phyloP scores from a whole-genome alignment of 2,329 filamentous ascomycete species.

The Neocatenulostroma microsporum region DNA sequence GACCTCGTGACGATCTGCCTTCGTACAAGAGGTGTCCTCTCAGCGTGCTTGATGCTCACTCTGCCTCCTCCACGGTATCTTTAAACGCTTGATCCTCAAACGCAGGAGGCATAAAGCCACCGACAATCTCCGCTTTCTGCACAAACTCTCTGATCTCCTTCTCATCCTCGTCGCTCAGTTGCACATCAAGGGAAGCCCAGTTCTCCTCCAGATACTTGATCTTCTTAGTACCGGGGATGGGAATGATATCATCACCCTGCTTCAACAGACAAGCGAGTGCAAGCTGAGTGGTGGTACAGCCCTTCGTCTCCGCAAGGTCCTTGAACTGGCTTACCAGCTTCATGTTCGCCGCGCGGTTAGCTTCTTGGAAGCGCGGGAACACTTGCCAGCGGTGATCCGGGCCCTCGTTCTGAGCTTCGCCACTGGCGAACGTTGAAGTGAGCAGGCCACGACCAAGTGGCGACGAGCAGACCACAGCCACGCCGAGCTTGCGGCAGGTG shows the following conservation, averaged over 20 bases:
- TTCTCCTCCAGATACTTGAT: constrained; percentile 25
- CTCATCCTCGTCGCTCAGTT: constrained; percentile 4
- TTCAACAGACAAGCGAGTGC: constrained; percentile 32
- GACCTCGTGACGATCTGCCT: too few relatives aligned
- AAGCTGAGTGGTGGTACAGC: constrained; percentile 13
- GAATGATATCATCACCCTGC: constrained; percentile 37
- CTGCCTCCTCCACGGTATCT: too few relatives aligned
- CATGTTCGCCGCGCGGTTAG: constrained; percentile 33
- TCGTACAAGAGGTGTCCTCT: too few relatives aligned
- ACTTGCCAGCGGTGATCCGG: constrained; percentile 7
- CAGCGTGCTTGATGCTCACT: too few relatives aligned
- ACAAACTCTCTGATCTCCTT: background rate
- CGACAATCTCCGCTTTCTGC: background rate
- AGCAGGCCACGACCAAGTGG: constrained; percentile 31
- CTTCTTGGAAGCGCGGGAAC: constrained; percentile 37
- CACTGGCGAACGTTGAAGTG: constrained; percentile 6
- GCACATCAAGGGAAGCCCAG: constrained; percentile 14
- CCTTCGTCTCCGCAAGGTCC: constrained; percentile 24
- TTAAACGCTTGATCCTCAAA: too few relatives aligned
- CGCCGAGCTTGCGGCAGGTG: constrained; percentile 40
- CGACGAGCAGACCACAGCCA: constrained; percentile 33
- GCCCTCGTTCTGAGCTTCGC: background rate
- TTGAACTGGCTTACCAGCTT: constrained; percentile 27
- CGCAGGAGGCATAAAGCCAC: too few relatives aligned
- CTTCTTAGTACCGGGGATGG: constrained; percentile 36